These are phyloP conservation scores for Carex cristatella DNA, from an alignment of 176 grass and related monocot species.

Conservation along the genomic window DNA sequence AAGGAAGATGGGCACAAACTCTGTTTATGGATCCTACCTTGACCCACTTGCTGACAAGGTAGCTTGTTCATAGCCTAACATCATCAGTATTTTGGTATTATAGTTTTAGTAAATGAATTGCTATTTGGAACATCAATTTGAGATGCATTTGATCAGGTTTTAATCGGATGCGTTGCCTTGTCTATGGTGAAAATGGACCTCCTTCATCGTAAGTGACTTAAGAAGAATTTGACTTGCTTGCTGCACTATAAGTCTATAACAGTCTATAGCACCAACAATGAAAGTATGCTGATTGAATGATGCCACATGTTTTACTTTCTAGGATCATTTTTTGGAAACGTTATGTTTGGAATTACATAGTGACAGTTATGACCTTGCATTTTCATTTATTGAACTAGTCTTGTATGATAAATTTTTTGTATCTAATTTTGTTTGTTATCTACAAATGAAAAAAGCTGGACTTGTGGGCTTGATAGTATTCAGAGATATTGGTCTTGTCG, in stretches of 20 bases:
- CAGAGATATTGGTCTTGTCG: conserved; percentile 76
- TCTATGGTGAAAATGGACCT: conserved; percentile 85
- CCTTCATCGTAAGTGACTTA: conserved; percentile 53
- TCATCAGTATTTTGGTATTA: background rate
- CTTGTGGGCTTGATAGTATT: conserved; percentile 72
- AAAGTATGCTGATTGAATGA: background rate
- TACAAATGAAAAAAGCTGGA: conserved; percentile 53
- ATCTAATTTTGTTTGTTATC: conserved; percentile 14
- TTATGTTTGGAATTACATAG: background rate
- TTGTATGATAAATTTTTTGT: background rate
- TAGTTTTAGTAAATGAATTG: conserved; percentile 11
- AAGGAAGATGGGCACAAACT: conserved; percentile 90
- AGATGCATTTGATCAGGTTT: conserved; percentile 49
- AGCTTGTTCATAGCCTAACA: conserved; percentile 2
- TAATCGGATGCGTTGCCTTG: conserved; percentile 73
- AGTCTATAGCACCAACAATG: background rate
- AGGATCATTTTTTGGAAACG: background rate
- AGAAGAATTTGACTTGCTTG: background rate
- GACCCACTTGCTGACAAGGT: conserved; percentile 97
- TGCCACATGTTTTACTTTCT: background rate
- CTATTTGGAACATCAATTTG: conserved; percentile 4
- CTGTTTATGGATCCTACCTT: conserved; percentile 89
- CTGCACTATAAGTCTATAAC: background rate
- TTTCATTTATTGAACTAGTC: background rate
- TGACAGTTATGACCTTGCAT: background rate